phyloP scores from a whole-genome alignment of 1,139 yeast species.

The Arxiozyma telluris region DNA sequence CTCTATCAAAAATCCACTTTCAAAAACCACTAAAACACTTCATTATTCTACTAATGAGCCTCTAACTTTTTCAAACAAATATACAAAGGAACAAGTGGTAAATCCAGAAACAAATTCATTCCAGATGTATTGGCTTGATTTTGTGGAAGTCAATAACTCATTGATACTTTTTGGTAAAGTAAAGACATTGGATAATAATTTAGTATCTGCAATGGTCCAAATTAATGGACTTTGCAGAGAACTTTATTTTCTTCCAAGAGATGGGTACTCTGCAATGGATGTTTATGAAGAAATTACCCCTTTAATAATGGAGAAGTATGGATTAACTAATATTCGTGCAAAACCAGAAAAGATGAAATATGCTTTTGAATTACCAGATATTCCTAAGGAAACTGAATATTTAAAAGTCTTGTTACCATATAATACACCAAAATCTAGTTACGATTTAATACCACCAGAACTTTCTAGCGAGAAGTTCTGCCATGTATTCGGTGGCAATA shows the following conservation, averaged over 20 bases:
- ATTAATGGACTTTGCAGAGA: conserved; percentile 64
- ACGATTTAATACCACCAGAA: conserved; percentile 48
- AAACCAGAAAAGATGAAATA: conserved; percentile 70
- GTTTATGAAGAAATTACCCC: conserved; percentile 73
- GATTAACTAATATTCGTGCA: conserved; percentile 54
- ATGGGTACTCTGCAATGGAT: conserved; percentile 45
- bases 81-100: conserved; percentile 40
- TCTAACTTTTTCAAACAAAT: conserved; percentile 33
- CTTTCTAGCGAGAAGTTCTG: conserved; percentile 68
- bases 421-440: conserved; percentile 46
- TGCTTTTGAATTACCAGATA: conserved; percentile 75
- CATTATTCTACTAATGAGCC: conserved; percentile 24
- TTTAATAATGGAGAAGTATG: conserved; percentile 50
- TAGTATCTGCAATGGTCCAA: conserved; percentile 73
- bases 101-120: conserved; percentile 40
- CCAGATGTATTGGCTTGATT: conserved; percentile 86
- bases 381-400: conserved; percentile 77
- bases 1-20: neutral
- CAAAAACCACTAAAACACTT: conserved; percentile 11
- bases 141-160: conserved; percentile 62
- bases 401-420: conserved; percentile 71
- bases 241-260: conserved; percentile 69
- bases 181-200: conserved; percentile 44
- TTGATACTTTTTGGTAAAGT: conserved; percentile 80
- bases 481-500: conserved; percentile 70